Evolutionary conservation across 139 green algal species (phyloP), one percentile per base, ranked within the genome.

Genomic region (Volvox africanus): DNA sequence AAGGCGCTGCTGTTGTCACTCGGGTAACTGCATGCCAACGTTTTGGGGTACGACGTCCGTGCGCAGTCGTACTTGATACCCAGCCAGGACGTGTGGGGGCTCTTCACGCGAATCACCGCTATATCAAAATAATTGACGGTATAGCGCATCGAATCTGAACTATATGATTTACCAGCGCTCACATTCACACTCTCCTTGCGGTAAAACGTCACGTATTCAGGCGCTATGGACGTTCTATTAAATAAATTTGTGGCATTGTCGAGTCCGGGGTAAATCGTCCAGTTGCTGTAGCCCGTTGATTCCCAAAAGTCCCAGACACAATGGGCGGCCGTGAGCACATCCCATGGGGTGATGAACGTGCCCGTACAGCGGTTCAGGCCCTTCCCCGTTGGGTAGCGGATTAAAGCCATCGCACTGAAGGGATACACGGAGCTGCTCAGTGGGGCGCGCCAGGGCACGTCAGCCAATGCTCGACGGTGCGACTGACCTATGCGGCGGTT

Each of bases 311-410:
- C 82, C 89, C 89, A 94, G 1, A 94, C 82, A 69, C 92, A 94
- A 84, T 94, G 92, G 22, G 87, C 92, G 2, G 92, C 92, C 18
- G 92, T 94, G 13, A 94, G 67, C 28, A 94, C 89, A n/a, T 89
- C 67, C 28, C 87, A 87, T 0, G 86, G 73, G 0, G 37, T 83
- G 32, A 94, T 87, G 35, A 94, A 87, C 36, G 87, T 91, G 16
- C 85, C 92, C 3, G 82, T 85, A 69, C 92, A 94, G 28, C 68
- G 73, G 30, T 77, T 50, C 19, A 20, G 0, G 3, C n/a, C 20
- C 18, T 37, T 32, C 71, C 18, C 69, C 78, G 37, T 33, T 9
- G 32, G 22, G 44, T 84, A 90, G 1, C 20, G 2, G 21, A 90
- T 28, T 32, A 77, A 83, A 1, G 73, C 86, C 17, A 83, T 5